Percentiles rank a stretch among this genome's conserved stretches.
Evolutionary conservation across 2,329 filamentous ascomycete species (phyloP).

Genomic region (Curvularia verruculosa): DNA sequence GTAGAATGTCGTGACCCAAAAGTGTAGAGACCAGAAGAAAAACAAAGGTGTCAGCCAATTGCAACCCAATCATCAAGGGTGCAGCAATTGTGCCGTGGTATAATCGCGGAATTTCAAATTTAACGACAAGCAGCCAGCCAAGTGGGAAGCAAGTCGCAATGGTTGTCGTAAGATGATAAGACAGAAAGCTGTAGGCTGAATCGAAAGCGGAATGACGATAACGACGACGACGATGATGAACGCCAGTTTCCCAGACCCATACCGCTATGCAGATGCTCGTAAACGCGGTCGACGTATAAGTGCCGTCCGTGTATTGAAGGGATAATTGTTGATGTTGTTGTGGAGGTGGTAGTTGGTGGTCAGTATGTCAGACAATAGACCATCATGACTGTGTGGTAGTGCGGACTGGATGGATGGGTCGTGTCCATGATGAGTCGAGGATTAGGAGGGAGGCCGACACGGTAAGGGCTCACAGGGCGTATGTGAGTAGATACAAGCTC

Average conservation of each 20-base stretch:
- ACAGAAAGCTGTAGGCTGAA: slow-evolving; percentile 34
- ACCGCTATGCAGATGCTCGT: slow-evolving; percentile 48
- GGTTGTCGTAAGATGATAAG: slow-evolving; percentile 25
- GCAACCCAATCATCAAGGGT: background rate
- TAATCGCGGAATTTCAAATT: slow-evolving; percentile 13
- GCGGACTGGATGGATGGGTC: slow-evolving; percentile 32
- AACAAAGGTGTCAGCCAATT: slow-evolving; percentile 1
- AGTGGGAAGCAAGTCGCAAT: slow-evolving; percentile 4
- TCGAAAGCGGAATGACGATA: slow-evolving; percentile 16
- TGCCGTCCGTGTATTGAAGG: slow-evolving; percentile 25
- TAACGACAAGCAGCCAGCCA: slow-evolving; percentile 9
- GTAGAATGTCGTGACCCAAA: background rate
- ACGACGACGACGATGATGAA: slow-evolving; percentile 27
- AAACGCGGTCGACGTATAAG: slow-evolving; percentile 33
- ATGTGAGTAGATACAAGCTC: slow-evolving; percentile 23
- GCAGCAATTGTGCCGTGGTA: slow-evolving; percentile 17
- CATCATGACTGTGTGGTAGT: slow-evolving; percentile 44
- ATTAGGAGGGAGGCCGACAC: slow-evolving; percentile 36
- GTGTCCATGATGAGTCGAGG: slow-evolving; percentile 42
- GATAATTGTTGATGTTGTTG: slow-evolving; percentile 3
- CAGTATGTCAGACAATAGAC: slow-evolving; percentile 39
- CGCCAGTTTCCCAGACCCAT: slow-evolving; percentile 35
- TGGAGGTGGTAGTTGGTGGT: slow-evolving; percentile 7
- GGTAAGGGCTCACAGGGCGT: slow-evolving; percentile 23
- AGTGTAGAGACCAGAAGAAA: background rate